Conservation (phyloP, 1,284 basidiomycete genomes). For the Ganoderma meredithae region DNA sequence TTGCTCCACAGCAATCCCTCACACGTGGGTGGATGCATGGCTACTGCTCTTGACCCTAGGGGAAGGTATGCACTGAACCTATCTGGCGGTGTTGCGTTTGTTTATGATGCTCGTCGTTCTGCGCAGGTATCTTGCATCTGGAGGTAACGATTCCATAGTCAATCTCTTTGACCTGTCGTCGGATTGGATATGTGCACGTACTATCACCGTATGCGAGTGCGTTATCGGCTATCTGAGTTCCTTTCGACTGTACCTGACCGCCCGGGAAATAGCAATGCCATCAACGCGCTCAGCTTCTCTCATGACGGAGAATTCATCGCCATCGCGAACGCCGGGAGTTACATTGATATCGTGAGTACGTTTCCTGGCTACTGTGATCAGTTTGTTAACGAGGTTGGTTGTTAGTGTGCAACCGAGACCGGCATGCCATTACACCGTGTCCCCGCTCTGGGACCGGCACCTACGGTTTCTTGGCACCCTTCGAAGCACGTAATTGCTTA, state of each 20-base stretch:
- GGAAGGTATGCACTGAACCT: conserved; percentile 55
- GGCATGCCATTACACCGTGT: conserved; percentile 74
- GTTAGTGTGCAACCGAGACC: conserved; percentile 78
- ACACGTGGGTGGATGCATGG: conserved; percentile 78
- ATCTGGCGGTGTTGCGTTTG: not conserved
- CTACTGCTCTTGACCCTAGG: conserved; percentile 77
- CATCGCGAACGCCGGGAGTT: conserved; percentile 72
- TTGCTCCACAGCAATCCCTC: conserved; percentile 67
- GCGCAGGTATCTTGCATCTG: conserved; percentile 76
- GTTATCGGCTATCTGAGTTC: conserved; percentile 38
- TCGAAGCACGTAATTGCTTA: conserved; percentile 80
- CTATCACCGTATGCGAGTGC: conserved; percentile 81
- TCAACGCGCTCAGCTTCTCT: conserved; percentile 82
- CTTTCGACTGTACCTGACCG: not conserved
- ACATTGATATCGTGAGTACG: conserved; percentile 74
- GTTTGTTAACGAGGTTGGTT: not conserved
- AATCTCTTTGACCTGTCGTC: conserved; percentile 80
- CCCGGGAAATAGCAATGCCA: conserved; percentile 59
- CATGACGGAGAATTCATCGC: conserved; percentile 83
- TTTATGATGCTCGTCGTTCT: not conserved
- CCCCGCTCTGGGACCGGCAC: conserved; percentile 66
- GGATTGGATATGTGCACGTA: conserved; percentile 73
- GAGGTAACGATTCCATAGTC: conserved; percentile 81
- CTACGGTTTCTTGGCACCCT: conserved; percentile 81
- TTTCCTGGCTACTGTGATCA: not conserved